Conservation (phyloP, 2,329 filamentous ascomycete species). For the Scedosporium apiospermum region DNA sequence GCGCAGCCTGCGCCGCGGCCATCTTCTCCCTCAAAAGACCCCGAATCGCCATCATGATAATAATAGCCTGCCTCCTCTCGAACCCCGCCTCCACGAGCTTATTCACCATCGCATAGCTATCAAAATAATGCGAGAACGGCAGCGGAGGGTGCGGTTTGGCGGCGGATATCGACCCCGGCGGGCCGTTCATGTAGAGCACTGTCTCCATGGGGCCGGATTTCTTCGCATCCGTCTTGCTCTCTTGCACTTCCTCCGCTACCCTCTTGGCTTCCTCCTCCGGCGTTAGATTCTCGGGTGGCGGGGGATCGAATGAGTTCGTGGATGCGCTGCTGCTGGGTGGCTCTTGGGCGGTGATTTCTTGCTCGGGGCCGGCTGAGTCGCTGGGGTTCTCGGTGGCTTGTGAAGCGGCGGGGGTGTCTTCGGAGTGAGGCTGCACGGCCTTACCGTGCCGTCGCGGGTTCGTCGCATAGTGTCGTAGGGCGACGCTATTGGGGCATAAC, state of each 20-base stretch:
- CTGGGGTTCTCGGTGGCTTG: slow-evolving; percentile 1
- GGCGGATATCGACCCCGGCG: not conserved
- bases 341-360: not conserved
- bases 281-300: not conserved
- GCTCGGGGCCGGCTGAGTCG: not conserved
- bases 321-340: too few relatives aligned
- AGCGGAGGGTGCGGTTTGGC: slow-evolving; percentile 18
- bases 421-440: slow-evolving; percentile 8
- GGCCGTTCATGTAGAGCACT: slow-evolving; percentile 4
- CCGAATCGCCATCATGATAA: slow-evolving; percentile 87
- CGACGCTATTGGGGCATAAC: not conserved
- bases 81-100: slow-evolving; percentile 65
- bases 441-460: slow-evolving; percentile 8
- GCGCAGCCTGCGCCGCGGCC: slow-evolving; percentile 64
- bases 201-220: slow-evolving; percentile 5
- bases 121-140: slow-evolving; percentile 91
- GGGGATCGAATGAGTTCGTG: not conserved
- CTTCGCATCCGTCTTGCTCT: not conserved
- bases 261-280: not conserved
- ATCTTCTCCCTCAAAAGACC: slow-evolving; percentile 69
- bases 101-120: slow-evolving; percentile 83
- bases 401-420: not conserved
- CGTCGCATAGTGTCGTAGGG: not conserved
- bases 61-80: slow-evolving; percentile 63
- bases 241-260: not conserved